phyloP scores from a whole-genome alignment of 345 rosid genomes.

The Citrus sp. region DNA sequence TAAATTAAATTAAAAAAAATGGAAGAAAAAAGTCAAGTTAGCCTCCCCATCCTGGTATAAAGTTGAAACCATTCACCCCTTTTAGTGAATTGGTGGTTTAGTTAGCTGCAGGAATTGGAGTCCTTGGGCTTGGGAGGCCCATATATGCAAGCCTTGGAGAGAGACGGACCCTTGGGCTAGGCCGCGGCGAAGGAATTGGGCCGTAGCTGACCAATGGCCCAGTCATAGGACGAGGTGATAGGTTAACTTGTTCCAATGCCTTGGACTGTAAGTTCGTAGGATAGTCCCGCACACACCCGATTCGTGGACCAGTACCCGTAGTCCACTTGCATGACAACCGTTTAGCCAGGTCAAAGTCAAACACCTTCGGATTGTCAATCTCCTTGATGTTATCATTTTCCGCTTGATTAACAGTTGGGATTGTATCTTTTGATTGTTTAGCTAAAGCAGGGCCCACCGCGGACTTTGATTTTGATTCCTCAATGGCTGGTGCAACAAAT shows the following conservation, averaged over 20 bases:
- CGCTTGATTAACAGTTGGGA: conserved; percentile 12
- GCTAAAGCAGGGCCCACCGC: conserved; percentile 1
- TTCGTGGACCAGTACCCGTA: conserved; percentile 75
- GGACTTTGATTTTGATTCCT: conserved; percentile 18
- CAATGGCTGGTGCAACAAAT: conserved; percentile 4
- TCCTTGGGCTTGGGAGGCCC: conserved; percentile 79
- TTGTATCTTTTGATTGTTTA: not conserved
- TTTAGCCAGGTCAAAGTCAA: conserved; percentile 18
- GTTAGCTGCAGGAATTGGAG: conserved; percentile 22
- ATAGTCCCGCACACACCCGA: conserved; percentile 87
- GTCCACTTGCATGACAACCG: conserved; percentile 68
- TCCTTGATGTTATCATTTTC: conserved; percentile 1
- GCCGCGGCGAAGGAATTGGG: conserved; percentile 89
- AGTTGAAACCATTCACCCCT: not conserved
- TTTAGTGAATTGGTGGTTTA: not conserved
- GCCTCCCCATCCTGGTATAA: not conserved
- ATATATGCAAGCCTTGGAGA: conserved; percentile 77
- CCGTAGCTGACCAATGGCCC: conserved; percentile 37
- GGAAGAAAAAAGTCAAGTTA: not conserved
- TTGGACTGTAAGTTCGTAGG: conserved; percentile 58
- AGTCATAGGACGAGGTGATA: conserved; percentile 62
- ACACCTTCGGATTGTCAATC: not conserved
- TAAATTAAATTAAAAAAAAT: not conserved
- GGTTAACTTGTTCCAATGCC: conserved; percentile 80
- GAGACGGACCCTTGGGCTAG: conserved; percentile 65